These are phyloP conservation scores for Lentinula edodes DNA, from an alignment of 768 basidiomycete species.

Conservation along the genomic window DNA sequence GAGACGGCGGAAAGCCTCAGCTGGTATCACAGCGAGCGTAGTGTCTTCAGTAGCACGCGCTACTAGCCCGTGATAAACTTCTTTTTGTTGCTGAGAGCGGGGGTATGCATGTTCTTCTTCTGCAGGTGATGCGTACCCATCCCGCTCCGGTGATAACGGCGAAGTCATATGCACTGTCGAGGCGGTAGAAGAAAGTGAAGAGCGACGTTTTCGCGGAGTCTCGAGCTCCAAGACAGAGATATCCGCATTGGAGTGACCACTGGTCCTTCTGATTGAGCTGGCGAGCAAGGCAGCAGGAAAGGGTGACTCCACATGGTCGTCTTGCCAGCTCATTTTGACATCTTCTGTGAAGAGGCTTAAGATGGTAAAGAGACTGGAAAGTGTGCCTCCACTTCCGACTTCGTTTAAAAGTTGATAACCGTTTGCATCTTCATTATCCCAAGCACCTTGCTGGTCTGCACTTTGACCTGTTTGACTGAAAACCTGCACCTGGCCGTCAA, in stretches of 20 bases:
- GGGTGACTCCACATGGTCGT: conserved; percentile 34
- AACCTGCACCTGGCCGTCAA: conserved; percentile 96
- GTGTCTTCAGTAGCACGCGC: conserved; percentile 94
- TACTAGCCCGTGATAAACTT: conserved; percentile 63
- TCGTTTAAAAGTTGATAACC: conserved; percentile 96
- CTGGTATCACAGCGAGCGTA: conserved; percentile 97
- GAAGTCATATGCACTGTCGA: conserved; percentile 54
- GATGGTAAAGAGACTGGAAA: conserved; percentile 96
- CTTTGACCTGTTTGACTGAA: conserved; percentile 67
- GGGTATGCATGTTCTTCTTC: conserved; percentile 3
- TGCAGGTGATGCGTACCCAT: conserved; percentile 6
- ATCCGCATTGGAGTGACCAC: conserved; percentile 52
- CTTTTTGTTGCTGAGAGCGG: conserved; percentile 23
- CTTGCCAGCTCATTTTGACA: conserved; percentile 89
- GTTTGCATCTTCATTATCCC: conserved; percentile 87
- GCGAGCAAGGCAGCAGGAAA: conserved; percentile 15
- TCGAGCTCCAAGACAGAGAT: conserved; percentile 54
- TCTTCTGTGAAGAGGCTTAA: conserved; percentile 95
- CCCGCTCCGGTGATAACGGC: not conserved
- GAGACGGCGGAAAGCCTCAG: conserved; percentile 89
- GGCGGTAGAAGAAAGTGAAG: conserved; percentile 60
- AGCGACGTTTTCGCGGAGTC: conserved; percentile 34
- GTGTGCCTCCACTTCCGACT: conserved; percentile 90
- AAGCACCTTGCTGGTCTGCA: conserved; percentile 46
- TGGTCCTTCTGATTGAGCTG: conserved; percentile 9